phyloP scores from a whole-genome alignment of 306 rosid genomes.

The Vigna angularis region DNA sequence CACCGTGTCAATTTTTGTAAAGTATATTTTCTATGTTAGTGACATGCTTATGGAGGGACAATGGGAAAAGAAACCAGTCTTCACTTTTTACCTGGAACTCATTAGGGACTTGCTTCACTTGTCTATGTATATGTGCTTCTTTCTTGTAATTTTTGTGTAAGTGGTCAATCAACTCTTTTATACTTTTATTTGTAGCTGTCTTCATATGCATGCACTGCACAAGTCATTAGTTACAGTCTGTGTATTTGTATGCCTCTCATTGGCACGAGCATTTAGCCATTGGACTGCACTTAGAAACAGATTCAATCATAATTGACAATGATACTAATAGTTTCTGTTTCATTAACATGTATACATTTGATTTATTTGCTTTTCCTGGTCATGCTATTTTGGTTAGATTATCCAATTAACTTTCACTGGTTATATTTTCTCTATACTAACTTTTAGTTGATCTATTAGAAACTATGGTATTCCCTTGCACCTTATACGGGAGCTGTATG shows the following conservation, averaged over 20 bases:
- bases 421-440: slow-evolving; percentile 40
- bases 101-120: slow-evolving; percentile 95
- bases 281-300: slow-evolving; percentile 22
- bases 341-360: slow-evolving; percentile 8
- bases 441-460: slow-evolving; percentile 52
- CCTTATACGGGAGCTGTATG: slow-evolving; percentile 96
- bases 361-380: slow-evolving; percentile 11
- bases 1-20: slow-evolving; percentile 83
- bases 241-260: neutral
- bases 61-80: slow-evolving; percentile 97
- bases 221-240: slow-evolving; percentile 21
- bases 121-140: slow-evolving; percentile 96
- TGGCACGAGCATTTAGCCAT: neutral
- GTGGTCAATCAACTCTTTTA: slow-evolving; percentile 48
- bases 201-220: slow-evolving; percentile 2
- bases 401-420: slow-evolving; percentile 19
- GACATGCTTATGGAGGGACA: slow-evolving; percentile 99
- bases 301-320: slow-evolving; percentile 26
- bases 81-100: slow-evolving; percentile 96
- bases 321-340: slow-evolving; percentile 7
- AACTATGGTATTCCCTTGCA: slow-evolving; percentile 96
- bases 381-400: slow-evolving; percentile 30
- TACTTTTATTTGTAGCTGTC: slow-evolving; percentile 26
- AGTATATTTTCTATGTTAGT: slow-evolving; percentile 87
- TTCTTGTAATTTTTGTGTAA: slow-evolving; percentile 93